phyloP scores from a whole-genome alignment of 2,329 filamentous ascomycete genomes.

The Clonostachys sp. region DNA sequence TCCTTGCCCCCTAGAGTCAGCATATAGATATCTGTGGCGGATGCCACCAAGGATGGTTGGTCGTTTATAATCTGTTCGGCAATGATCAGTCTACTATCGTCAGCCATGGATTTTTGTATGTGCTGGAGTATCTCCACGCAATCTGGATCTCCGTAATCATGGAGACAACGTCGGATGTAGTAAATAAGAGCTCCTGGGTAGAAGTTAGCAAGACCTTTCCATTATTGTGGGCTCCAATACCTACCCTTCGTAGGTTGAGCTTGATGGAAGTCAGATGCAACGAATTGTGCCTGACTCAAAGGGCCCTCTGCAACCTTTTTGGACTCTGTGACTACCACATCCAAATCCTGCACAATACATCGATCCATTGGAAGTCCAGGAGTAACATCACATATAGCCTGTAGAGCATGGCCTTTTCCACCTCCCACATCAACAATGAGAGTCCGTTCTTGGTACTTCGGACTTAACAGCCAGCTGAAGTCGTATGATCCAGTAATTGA shows the following conservation, averaged over 20 bases:
- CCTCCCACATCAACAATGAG: constrained; percentile 26
- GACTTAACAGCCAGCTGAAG: constrained; percentile 17
- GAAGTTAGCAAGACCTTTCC: too few species aligned
- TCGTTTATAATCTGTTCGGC: constrained; percentile 20
- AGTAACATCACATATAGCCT: constrained; percentile 14
- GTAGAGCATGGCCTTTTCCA: constrained; percentile 19
- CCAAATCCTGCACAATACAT: constrained; percentile 22
- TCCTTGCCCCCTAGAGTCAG: constrained; percentile 23
- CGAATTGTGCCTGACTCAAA: constrained; percentile 9
- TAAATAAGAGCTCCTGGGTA: constrained; percentile 19
- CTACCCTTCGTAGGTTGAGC: constrained; percentile 20
- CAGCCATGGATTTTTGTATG: constrained; percentile 17
- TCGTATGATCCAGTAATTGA: constrained; percentile 19
- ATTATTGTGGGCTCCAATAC: too few species aligned
- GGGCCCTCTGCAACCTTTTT: constrained; percentile 7
- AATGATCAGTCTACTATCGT: constrained; percentile 24
- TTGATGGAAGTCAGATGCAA: constrained; percentile 21
- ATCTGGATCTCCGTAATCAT: constrained; percentile 27
- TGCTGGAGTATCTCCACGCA: constrained; percentile 20
- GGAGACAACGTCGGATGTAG: constrained; percentile 26
- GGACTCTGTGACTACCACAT: constrained; percentile 18
- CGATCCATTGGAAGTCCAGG: constrained; percentile 14
- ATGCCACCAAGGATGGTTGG: constrained; percentile 14
- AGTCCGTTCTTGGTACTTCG: constrained; percentile 3
- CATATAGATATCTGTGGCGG: constrained; percentile 23